Evolutionary conservation across 164 flowering plant species (phyloP).

Genomic region (Piper longum): DNA sequence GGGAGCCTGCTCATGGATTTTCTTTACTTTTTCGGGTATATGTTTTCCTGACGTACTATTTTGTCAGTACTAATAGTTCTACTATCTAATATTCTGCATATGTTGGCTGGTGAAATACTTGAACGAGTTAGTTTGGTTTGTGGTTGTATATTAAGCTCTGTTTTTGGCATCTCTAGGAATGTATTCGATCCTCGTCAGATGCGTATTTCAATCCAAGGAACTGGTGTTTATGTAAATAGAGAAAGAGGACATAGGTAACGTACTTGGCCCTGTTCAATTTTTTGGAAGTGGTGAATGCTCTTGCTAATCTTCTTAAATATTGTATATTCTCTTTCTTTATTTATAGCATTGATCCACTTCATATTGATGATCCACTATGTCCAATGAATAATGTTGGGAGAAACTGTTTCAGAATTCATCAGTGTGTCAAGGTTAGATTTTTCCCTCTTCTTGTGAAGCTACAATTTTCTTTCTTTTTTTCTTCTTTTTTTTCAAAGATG

Average conservation of each 20-base stretch:
- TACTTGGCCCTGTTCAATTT: neutral
- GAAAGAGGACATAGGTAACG: constrained; percentile 79
- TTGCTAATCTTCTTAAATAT: neutral
- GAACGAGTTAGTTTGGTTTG: neutral
- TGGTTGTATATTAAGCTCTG: neutral
- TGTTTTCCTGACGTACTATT: neutral
- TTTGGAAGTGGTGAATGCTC: neutral
- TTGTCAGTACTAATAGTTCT: neutral
- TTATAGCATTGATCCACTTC: constrained; percentile 84
- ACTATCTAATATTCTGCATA: too few species aligned
- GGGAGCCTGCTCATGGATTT: constrained; percentile 94
- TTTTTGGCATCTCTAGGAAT: constrained; percentile 31
- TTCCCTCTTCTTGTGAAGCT: neutral
- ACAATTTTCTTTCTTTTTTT: too few species aligned
- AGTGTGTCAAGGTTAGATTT: constrained; percentile 75
- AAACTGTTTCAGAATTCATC: constrained; percentile 94
- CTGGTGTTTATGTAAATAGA: constrained; percentile 73
- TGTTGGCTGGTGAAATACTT: too few species aligned
- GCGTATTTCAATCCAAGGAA: constrained; percentile 88
- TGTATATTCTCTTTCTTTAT: constrained; percentile 1
- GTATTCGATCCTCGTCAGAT: constrained; percentile 98
- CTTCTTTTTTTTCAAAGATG: too few species aligned
- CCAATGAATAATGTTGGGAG: constrained; percentile 90
- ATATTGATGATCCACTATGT: constrained; percentile 89
- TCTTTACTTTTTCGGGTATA: constrained; percentile 95